Evolutionary conservation across 371 early-diverging fungal genomes (phyloP), one percentile per base, ranked within the genome.

Genomic region (Lichtheimia ramosa): DNA sequence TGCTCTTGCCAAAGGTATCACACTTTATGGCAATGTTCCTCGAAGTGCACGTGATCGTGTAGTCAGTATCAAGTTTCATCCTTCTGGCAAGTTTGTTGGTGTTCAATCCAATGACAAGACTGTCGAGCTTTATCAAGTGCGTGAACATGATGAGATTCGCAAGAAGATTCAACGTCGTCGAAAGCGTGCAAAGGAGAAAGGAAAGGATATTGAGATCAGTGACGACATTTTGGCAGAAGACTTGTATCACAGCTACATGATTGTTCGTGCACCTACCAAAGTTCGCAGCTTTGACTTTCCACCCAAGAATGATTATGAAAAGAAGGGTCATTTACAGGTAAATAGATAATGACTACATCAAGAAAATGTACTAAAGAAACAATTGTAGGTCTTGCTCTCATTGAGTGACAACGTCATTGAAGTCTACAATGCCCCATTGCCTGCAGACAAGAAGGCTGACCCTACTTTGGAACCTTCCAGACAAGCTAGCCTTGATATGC

Each of bases 41-140:
- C 87, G 94, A 24, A 83, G 89, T 43, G 85, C 92, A 59, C 89
- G 89, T 54, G 93, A 95, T 58, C 89, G 96, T 49, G 85, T 93
- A 6, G 78, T 84, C 12, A 89, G 84, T 0, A 73, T 96, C 39
- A 64, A 72, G 58, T 89, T 94, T 62, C 92, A 96, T 61, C 77
- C 90, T 5, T 83, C 83, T 5, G 91, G 89, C 7, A 73, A 81
- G 54, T 91, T 83, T 69, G 62, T 96, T 28, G 94, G 86, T 49
- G 88, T 89, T 15, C 89, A 93, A 62, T 88, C 90, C 5, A 79
- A 85, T 2, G 97, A 95, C 63, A 88, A 88, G 56, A 73, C 85
- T 14, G 82, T 96, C 0, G 96, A 98, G 69, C 61, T 98, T 39
- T 95, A 85, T 73, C 83, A 86, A 56, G 70, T 92, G 49, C 86